Base-by-base conservation (phyloP, 2,329 filamentous ascomycete genomes). In the Metarhizium robertsii region DNA sequence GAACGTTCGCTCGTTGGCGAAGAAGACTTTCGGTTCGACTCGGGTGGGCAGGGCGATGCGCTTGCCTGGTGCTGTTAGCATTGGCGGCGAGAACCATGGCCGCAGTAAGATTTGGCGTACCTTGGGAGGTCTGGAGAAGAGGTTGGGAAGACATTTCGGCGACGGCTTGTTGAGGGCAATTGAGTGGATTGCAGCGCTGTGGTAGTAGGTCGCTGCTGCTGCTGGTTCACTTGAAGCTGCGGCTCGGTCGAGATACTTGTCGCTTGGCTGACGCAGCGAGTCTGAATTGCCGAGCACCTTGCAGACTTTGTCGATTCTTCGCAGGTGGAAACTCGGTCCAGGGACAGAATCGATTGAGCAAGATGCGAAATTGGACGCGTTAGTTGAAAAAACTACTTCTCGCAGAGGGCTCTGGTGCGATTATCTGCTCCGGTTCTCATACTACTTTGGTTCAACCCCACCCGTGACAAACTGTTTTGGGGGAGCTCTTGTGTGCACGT, bases 11-110 rank as follows among this genome's bases (percentile, higher is more conserved):
- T 99, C 94, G 80, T 99, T 99, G 75, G 94, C 94, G 80, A 99
- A 99, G 84, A 97, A 99, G 79, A 99, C 94, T 76, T 99, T 99
- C 66, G 94, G 94, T 75, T 99, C 94, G 73, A 99, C 92, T 64
- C 94, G 91, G 58, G 92, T 96, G 56, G 94, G 94, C 61, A 99
- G 90, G 66, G 94, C 92, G 71, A 99, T 97, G 70, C 92, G 90
- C 79, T 99, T 99, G 81, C 92, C 92, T 96, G 29, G 25, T 11
- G n/a, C 54, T n/a, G 46, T 25, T 34, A 40, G 20, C 11, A 29
- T n/a, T 16, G 36, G 67, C 79, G 14, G 14, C 18, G 16, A 36
- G 30, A 38, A 25, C n/a, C 4, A 42, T 32, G 13, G n/a, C 16
- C 13, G 18, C n/a, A 14, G 16, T 47, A 20, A n/a, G 25, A 45